Evolutionary conservation across 768 basidiomycete genomes (phyloP).

Genomic region (Russula sp.): DNA sequence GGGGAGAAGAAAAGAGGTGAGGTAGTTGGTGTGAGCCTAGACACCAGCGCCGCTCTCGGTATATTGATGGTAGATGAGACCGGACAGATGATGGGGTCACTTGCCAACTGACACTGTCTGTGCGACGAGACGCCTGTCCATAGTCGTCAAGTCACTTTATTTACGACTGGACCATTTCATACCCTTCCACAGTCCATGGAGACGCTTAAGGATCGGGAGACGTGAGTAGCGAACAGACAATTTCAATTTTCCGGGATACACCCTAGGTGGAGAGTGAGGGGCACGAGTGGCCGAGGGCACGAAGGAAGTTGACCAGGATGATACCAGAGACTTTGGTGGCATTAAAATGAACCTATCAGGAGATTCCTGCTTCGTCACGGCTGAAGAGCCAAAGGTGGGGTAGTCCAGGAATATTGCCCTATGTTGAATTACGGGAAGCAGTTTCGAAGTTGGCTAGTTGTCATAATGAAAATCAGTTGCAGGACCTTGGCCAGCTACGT

Average conservation of each 20-base stretch:
- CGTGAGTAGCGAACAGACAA: background rate
- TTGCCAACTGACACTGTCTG: background rate
- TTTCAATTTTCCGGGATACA: background rate
- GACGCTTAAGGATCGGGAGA: background rate
- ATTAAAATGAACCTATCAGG: background rate
- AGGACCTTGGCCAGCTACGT: background rate
- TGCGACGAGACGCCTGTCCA: background rate
- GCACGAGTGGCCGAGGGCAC: background rate
- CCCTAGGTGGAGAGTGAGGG: background rate
- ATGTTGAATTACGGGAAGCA: background rate
- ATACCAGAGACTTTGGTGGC: constrained; percentile 5
- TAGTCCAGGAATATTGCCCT: background rate
- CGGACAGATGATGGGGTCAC: background rate
- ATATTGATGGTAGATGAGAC: constrained; percentile 2
- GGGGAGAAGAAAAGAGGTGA: background rate
- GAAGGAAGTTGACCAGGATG: background rate
- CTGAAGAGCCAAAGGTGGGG: background rate
- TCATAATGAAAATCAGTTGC: background rate
- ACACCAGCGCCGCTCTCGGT: background rate
- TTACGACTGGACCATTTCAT: background rate
- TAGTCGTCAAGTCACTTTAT: background rate
- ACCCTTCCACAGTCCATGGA: constrained; percentile 11
- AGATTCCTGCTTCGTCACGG: background rate
- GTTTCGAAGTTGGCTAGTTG: background rate
- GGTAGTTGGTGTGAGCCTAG: background rate